Base-by-base conservation (phyloP, 2,329 filamentous ascomycete genomes). In the Diaporthe amygdali region DNA sequence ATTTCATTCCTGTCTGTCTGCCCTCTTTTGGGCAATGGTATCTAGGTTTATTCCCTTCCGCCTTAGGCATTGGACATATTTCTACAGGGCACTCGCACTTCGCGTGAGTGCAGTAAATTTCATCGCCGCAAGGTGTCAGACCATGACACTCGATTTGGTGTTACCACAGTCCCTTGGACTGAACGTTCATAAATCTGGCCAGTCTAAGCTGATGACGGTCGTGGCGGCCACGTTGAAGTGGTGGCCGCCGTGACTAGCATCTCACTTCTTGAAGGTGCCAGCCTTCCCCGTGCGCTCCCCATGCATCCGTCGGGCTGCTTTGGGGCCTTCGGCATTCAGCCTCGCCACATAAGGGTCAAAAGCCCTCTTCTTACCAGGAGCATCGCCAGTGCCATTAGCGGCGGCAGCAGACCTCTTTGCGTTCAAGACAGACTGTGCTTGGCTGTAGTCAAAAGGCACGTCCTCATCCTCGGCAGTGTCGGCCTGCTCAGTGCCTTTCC, bases 191-290 rank as follows among this genome's bases (percentile, higher is more conserved):
- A 9, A 25, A 5, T 37, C 20, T 17, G 25, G 7, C 25, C 59
- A 9, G 52, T 46, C 51, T 32, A 5, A 27, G n/a, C 34, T 41
- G 27, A 41, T 10, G 25, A 27, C 6, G 10, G 27, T 49, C 6
- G 46, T 30, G 30, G 15, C 10, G 10, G 9, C 34, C 15, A 22
- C 10, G n/a, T 41, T 5, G 5, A 30, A 9, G 12, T 30, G 27
- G 32, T 10, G 39, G 6, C 10, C 27, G 22, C n/a, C 44, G 20
- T 17, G n/a, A 6, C 22, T 14, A 20, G 2, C 44, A 27, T 5
- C 51, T 77, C 69, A 79, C 66, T 83, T 84, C 76, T 84, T 83
- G n/a, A 85, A 85, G 51, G 80, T 82, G 14, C 81, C 80, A 27
- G 78, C 77, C 75, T 81, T 81, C 34, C 78, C 78, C 32, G 74